Evolutionary conservation across 768 basidiomycete genomes (phyloP).

Genomic region (Trametes coccinea): DNA sequence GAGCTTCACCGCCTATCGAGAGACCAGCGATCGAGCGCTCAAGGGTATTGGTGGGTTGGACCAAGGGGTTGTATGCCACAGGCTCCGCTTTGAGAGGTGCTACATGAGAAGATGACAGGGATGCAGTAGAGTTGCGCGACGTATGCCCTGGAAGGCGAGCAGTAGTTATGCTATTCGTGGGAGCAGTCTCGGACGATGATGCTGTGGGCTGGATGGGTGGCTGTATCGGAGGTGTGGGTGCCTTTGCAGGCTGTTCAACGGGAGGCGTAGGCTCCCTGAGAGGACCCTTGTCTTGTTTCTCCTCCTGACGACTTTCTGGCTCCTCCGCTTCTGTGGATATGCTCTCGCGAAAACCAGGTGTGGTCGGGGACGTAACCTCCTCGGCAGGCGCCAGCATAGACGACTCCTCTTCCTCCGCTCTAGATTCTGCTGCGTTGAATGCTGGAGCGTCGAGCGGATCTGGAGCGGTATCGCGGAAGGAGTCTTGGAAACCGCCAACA

Average conservation of each 20-base stretch:
- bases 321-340: conserved; percentile 23
- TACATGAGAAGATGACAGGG: conserved; percentile 19
- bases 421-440: conserved; percentile 35
- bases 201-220: background rate
- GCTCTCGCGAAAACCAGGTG: conserved; percentile 30
- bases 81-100: conserved; percentile 17
- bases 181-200: conserved; percentile 29
- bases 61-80: conserved; percentile 32
- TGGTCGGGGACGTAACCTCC: conserved; percentile 2
- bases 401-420: background rate
- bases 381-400: conserved; percentile 6
- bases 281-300: background rate
- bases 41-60: conserved; percentile 27
- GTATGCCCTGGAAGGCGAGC: conserved; percentile 17
- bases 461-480: conserved; percentile 13
- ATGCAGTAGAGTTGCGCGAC: conserved; percentile 20
- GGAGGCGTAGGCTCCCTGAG: conserved; percentile 19
- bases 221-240: conserved; percentile 25
- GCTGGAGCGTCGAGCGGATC: conserved; percentile 46
- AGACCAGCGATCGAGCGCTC: conserved; percentile 46
- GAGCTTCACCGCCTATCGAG: conserved; percentile 47
- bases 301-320: conserved; percentile 4
- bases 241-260: conserved; percentile 8
- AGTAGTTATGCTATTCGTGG: conserved; percentile 37
- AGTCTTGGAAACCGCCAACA: conserved; percentile 15